Base-by-base conservation (phyloP, 106 monocot species). In the Apostasia shenzhenica region DNA sequence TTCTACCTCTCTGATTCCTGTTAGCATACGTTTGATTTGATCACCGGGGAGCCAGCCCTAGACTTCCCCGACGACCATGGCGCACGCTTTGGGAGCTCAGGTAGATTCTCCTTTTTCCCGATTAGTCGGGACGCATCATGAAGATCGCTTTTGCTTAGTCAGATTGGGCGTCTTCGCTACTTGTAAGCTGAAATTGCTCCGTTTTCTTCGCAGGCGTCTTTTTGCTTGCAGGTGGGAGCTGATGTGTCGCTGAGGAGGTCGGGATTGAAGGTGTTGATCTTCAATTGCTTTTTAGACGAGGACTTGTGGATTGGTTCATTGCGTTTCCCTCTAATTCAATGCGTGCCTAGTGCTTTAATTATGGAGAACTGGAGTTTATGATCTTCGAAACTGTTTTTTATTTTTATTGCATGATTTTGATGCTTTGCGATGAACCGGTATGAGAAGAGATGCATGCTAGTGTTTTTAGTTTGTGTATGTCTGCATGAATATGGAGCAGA, bases 191-290 rank as follows among this genome's bases (percentile, higher is more conserved):
- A 45, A 44, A 62, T 3, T 6, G 12, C 42, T 53, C 12, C n/a
- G 52, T 48, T n/a, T 67, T 58, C 37, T 64, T 41, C 41, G 37
- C 57, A 77, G 77, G 66, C 40, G 2, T 77, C 57, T 13, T 39
- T 71, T 6, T 64, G 52, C 1, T 37, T 66, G 8, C 55, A 46
- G 2, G 49, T 67, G 6, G 55, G 58, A 61, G 8, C 61, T 3
- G 77, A 77, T 71, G 63, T 37, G 13, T 63, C 56, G 43, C 52
- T 65, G 40, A 57, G 63, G 63, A 70, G 63, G 40, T 14, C 70
- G 14, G 56, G 77, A 71, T 65, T 66, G 3, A 77, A 77, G 77
- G 77, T 77, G 60, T 48, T 38, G 48, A 13, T 59, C 60, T 48
- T 47, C 4, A 6, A 14, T 39, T 71, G 47, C 14, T 44, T n/a